These are phyloP conservation scores for Sporopachydermia lactativora DNA, from an alignment of 805 yeast species.

Conservation along the genomic window DNA sequence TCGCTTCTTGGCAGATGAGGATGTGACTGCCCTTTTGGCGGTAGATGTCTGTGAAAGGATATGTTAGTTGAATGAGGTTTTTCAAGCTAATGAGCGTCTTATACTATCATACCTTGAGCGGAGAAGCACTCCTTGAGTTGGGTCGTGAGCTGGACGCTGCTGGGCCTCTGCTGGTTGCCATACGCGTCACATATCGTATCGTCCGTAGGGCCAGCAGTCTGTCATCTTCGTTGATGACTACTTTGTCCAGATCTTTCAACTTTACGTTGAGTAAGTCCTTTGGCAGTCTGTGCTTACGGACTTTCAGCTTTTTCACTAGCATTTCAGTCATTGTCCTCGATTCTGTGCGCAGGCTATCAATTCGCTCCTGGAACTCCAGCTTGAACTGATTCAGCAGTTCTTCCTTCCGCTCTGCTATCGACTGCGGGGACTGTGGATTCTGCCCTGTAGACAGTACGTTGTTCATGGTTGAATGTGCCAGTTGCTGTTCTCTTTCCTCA, in stretches of 20 bases:
- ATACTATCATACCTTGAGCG: too few relatives aligned
- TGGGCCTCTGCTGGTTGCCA: too few relatives aligned
- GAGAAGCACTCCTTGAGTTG: too few relatives aligned
- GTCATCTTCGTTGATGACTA: not conserved
- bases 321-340: not conserved
- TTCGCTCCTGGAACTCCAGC: not conserved
- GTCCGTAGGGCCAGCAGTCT: not conserved
- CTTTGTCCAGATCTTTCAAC: not conserved
- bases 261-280: not conserved
- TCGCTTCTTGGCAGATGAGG: not conserved
- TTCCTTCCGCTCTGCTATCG: too few relatives aligned
- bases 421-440: too few relatives aligned
- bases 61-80: too few relatives aligned
- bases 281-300: not conserved
- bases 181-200: not conserved
- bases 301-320: slow-evolving; percentile 1
- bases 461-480: too few relatives aligned
- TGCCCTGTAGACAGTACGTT: too few relatives aligned
- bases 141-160: too few relatives aligned
- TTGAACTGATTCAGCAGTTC: not conserved
- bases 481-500: too few relatives aligned
- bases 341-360: not conserved
- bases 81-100: too few relatives aligned
- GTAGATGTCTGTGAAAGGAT: too few relatives aligned
- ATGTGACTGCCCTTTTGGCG: not conserved